These are phyloP conservation scores for Centella asiatica DNA, from an alignment of 129 eudicot species.

Conservation along the genomic window DNA sequence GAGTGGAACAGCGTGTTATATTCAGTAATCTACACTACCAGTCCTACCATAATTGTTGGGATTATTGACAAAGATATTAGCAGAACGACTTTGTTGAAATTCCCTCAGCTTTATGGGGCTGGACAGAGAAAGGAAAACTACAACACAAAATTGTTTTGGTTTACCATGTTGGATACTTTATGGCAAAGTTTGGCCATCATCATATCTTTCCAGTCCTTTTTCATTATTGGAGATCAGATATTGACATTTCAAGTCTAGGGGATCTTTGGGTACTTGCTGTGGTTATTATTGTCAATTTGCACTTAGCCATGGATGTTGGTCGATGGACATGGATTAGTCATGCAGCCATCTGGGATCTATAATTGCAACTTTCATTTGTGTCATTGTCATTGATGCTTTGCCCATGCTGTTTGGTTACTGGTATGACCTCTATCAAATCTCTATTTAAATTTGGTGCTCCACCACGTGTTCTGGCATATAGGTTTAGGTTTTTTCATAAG, in stretches of 20 bases:
- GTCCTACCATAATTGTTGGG: constrained; percentile 80
- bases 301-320: constrained; percentile 83
- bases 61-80: constrained; percentile 90
- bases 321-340: constrained; percentile 89
- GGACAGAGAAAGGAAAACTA: constrained; percentile 89
- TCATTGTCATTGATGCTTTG: constrained; percentile 59
- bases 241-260: constrained; percentile 76
- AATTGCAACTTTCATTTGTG: constrained; percentile 68
- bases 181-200: constrained; percentile 90
- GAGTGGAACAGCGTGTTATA: constrained; percentile 97
- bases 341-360: constrained; percentile 79
- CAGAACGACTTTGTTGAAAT: constrained; percentile 48
- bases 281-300: constrained; percentile 72
- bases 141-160: constrained; percentile 65
- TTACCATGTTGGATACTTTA: constrained; percentile 67
- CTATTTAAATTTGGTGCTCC: neutral
- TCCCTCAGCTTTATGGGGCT: constrained; percentile 82
- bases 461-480: neutral
- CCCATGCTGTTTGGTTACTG: constrained; percentile 78
- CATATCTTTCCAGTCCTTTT: constrained; percentile 60
- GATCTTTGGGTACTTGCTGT: constrained; percentile 90
- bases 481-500: neutral
- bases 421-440: constrained; percentile 32
- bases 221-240: constrained; percentile 59
- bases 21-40: constrained; percentile 70